A percentile compares a stretch with the other conserved stretches of the same genome.
Evolutionary conservation across 225 moss, liverwort and hornwort genomes (phyloP).

Genomic region (Physcomitrellopsis africana): DNA sequence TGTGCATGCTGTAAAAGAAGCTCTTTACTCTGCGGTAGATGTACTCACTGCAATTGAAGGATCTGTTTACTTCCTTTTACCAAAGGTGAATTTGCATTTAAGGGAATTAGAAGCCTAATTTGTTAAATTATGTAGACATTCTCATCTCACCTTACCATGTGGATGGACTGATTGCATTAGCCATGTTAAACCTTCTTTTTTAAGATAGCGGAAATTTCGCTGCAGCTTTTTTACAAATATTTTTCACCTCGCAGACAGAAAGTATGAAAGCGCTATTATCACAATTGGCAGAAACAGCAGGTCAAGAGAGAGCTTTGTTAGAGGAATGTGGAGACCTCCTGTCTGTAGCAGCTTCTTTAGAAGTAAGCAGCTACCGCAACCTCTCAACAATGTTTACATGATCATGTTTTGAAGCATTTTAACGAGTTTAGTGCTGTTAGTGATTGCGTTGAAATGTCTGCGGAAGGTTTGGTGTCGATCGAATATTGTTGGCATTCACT

Average conservation of each 20-base stretch:
- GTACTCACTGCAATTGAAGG: constrained; percentile 94
- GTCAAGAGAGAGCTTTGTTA: constrained; percentile 86
- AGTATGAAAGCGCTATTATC: constrained; percentile 84
- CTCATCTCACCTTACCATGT: not conserved
- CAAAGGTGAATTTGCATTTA: constrained; percentile 60
- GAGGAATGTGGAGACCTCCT: constrained; percentile 90
- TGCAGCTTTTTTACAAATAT: not conserved
- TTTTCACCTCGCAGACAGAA: constrained; percentile 63
- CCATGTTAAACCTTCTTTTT: not conserved
- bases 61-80: constrained; percentile 76
- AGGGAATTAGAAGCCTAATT: not conserved
- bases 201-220: not conserved
- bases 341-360: constrained; percentile 79
- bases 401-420: not conserved
- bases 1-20: constrained; percentile 96
- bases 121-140: no score
- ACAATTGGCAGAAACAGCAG: constrained; percentile 89
- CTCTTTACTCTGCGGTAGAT: constrained; percentile 94
- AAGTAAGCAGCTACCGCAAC: constrained; percentile 48
- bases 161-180: not conserved
- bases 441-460: no score
- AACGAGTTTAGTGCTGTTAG: no score
- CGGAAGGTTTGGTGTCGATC: not conserved
- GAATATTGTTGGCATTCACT: no score
- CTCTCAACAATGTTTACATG: not conserved